Conservation (phyloP, 495 filamentous ascomycete genomes). For the Lasiosphaeris hirsuta region DNA sequence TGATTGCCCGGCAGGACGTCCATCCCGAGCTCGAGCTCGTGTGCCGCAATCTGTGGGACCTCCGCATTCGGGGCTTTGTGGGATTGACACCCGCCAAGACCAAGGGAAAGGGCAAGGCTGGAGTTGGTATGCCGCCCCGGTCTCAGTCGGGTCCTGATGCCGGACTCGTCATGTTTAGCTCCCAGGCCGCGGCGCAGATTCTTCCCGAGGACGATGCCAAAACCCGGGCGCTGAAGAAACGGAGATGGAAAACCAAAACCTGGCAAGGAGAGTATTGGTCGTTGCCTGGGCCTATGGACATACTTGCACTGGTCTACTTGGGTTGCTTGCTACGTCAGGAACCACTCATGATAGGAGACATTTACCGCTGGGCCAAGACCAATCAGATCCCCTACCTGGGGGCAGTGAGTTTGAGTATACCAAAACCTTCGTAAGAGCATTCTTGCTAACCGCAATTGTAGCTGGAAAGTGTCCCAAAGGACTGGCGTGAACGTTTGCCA, state of each 20-base stretch:
- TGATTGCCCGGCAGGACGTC: constrained; percentile 42
- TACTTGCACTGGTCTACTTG: constrained; percentile 44
- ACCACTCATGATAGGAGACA: constrained; percentile 43
- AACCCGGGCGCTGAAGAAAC: not conserved
- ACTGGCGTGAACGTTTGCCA: constrained; percentile 63
- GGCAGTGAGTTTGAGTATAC: constrained; percentile 30
- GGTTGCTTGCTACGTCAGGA: constrained; percentile 41
- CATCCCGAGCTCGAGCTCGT: constrained; percentile 45
- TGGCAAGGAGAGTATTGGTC: constrained; percentile 37
- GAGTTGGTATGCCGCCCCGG: constrained; percentile 9
- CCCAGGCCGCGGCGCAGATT: constrained; percentile 26
- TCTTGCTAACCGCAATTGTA: constrained; percentile 24
- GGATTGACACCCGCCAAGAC: constrained; percentile 23
- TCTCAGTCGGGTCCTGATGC: not conserved
- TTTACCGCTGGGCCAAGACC: constrained; percentile 42
- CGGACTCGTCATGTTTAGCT: constrained; percentile 35
- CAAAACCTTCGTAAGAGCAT: not conserved
- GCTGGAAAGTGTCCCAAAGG: constrained; percentile 55
- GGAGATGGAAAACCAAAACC: constrained; percentile 14
- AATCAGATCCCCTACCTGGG: constrained; percentile 38
- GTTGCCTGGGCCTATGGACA: constrained; percentile 39
- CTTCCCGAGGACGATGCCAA: not conserved
- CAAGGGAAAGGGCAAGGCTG: constrained; percentile 9
- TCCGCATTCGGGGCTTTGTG: constrained; percentile 40
- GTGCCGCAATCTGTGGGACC: constrained; percentile 50